Evolutionary conservation across 108 stramenopile species (phyloP).

Genomic region (Skeletonema potamos): DNA sequence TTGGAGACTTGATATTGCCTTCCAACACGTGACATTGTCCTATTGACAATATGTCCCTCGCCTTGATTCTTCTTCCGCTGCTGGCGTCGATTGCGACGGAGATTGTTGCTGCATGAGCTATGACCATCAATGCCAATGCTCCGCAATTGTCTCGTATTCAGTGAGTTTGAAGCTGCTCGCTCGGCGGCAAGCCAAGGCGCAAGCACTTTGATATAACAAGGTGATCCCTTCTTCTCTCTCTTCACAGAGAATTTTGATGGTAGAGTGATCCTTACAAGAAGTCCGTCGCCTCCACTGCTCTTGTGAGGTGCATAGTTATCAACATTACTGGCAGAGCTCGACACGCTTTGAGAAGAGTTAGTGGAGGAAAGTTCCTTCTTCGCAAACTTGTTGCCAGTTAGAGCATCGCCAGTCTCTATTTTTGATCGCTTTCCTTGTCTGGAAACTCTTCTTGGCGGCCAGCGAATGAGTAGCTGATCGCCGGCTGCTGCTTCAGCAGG

Average conservation of each 20-base stretch:
- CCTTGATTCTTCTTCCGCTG: slow-evolving; percentile 15
- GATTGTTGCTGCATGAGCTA: slow-evolving; percentile 5
- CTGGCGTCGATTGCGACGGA: slow-evolving; percentile 22
- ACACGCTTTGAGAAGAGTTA: not conserved
- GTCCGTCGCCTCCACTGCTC: not conserved
- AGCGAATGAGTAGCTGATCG: slow-evolving; percentile 33
- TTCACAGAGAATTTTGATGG: not conserved
- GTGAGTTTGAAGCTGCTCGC: slow-evolving; percentile 13
- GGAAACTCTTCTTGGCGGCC: slow-evolving; percentile 1
- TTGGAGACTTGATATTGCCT: slow-evolving; percentile 37
- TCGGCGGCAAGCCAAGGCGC: slow-evolving; percentile 40
- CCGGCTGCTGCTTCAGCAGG: slow-evolving; percentile 16
- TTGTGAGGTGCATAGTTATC: not conserved
- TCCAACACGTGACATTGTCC: slow-evolving; percentile 28
- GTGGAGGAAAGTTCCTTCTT: not conserved
- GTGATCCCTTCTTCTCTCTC: not conserved
- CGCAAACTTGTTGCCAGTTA: not conserved
- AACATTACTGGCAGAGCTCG: not conserved
- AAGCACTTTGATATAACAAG: slow-evolving; percentile 16
- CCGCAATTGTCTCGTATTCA: slow-evolving; percentile 24
- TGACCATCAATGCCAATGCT: slow-evolving; percentile 26
- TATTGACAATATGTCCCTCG: slow-evolving; percentile 15
- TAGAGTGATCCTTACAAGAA: not conserved
- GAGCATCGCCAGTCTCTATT: not conserved
- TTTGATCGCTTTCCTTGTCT: not conserved